phyloP scores from a whole-genome alignment of 768 basidiomycete genomes.

The Kwoniella dejecticola region DNA sequence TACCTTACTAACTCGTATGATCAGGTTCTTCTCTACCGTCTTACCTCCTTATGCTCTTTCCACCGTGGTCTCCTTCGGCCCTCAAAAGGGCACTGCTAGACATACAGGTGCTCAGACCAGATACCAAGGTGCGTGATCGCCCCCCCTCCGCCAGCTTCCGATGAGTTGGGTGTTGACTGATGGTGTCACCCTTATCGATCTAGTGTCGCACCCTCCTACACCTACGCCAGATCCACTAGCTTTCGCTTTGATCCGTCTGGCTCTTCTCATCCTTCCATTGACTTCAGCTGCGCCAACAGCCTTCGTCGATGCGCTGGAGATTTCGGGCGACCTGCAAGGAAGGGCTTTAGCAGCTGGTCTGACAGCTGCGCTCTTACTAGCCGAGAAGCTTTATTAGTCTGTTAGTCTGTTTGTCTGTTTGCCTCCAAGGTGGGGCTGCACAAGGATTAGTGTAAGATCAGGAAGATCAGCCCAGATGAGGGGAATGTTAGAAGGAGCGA shows the following conservation, averaged over 20 bases:
- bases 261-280: conserved; percentile 45
- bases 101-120: conserved; percentile 31
- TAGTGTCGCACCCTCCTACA: conserved; percentile 25
- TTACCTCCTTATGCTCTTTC: conserved; percentile 46
- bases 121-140: conserved; percentile 22
- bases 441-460: too few species aligned
- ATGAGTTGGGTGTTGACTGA: neutral
- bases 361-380: conserved; percentile 38
- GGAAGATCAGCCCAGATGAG: too few species aligned
- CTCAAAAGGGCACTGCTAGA: conserved; percentile 27
- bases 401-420: too few species aligned
- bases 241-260: conserved; percentile 49
- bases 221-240: conserved; percentile 44
- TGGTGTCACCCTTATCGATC: neutral
- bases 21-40: conserved; percentile 51
- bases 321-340: conserved; percentile 43
- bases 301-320: conserved; percentile 44
- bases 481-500: too few species aligned
- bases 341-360: conserved; percentile 47
- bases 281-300: conserved; percentile 49
- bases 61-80: conserved; percentile 42
- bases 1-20: neutral
- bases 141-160: neutral
- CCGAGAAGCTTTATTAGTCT: conserved; percentile 33
- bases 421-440: too few species aligned